A percentile compares a stretch with the other conserved stretches of the same genome.
Evolutionary conservation across 225 moss, liverwort and hornwort species (phyloP).

Genomic region (Neckera pumila): DNA sequence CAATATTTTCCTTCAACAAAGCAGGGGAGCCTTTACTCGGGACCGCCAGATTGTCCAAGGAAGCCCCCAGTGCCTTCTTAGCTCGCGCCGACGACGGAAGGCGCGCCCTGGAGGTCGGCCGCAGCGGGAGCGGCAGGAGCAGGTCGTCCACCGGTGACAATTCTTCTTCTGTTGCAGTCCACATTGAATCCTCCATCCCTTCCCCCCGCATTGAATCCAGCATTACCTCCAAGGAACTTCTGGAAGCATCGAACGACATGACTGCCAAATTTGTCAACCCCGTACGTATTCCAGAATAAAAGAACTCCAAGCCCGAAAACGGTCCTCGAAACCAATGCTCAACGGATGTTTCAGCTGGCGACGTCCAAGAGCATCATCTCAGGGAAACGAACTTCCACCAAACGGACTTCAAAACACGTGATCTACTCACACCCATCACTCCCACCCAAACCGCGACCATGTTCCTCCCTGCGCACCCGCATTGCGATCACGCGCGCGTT

Average conservation of each 20-base stretch:
- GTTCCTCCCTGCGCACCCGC: neutral
- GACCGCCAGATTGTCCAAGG: slow-evolving; percentile 20
- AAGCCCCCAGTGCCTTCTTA: slow-evolving; percentile 44
- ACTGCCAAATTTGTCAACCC: neutral
- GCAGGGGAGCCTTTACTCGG: neutral
- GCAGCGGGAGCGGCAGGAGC: slow-evolving; percentile 49
- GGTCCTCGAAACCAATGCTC: neutral
- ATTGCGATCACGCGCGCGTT: neutral
- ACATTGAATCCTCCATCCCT: slow-evolving; percentile 14
- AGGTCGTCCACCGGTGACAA: slow-evolving; percentile 24
- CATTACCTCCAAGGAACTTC: slow-evolving; percentile 23
- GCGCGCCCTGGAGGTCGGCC: slow-evolving; percentile 68
- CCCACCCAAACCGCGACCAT: neutral
- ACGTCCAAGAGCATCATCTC: neutral
- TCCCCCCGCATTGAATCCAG: slow-evolving; percentile 12
- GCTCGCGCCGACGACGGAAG: slow-evolving; percentile 69
- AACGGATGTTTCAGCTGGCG: slow-evolving; percentile 16
- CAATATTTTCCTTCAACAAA: slow-evolving; percentile 28
- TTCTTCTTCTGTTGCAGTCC: slow-evolving; percentile 10
- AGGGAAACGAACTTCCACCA: neutral
- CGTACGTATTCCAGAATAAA: neutral
- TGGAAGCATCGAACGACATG: neutral
- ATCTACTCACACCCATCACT: neutral
- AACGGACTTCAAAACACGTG: neutral
- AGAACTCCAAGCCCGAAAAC: neutral